Percentiles rank a stretch among this genome's conserved stretches.
Evolutionary conservation across 306 rosid genomes (phyloP).

Genomic region (Begonia peltatifolia): DNA sequence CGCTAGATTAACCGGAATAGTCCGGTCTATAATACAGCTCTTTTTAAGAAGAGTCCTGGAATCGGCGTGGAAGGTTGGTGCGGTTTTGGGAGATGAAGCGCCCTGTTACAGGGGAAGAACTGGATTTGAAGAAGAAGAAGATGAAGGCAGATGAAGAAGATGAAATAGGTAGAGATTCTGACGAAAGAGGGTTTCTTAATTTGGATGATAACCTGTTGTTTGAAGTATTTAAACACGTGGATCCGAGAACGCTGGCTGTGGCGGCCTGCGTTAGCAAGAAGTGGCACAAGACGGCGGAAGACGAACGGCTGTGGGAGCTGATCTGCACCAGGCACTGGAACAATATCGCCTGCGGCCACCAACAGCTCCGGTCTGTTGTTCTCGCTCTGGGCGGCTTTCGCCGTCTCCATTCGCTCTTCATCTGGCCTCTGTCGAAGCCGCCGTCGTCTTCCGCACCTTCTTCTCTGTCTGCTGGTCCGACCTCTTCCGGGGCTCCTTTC

Average conservation of each 20-base stretch:
- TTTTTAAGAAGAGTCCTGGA: no score
- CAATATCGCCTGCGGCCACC: constrained; percentile 65
- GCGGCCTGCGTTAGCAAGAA: constrained; percentile 78
- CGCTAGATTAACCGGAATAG: no score
- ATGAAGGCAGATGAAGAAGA: constrained; percentile 3
- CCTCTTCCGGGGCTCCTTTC: constrained; percentile 21
- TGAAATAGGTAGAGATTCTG: background rate
- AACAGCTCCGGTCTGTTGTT: constrained; percentile 87
- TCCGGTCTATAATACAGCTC: background rate
- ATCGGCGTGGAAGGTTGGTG: no score
- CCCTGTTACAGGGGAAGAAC: constrained; percentile 16
- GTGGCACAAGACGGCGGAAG: constrained; percentile 82
- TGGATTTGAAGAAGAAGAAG: constrained; percentile 45
- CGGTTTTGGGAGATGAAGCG: constrained; percentile 48
- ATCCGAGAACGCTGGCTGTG: constrained; percentile 53
- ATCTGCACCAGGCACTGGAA: constrained; percentile 92
- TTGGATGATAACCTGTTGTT: constrained; percentile 72
- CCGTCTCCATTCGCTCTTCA: constrained; percentile 63
- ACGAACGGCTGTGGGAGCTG: constrained; percentile 98
- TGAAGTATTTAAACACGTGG: constrained; percentile 87
- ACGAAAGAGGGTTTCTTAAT: constrained; percentile 18
- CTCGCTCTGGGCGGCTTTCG: constrained; percentile 97
- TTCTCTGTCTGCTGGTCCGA: constrained; percentile 3
- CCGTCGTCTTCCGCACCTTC: constrained; percentile 14
- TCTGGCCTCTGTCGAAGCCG: constrained; percentile 57